phyloP scores from a whole-genome alignment of 352 stramenopile species.

The Phytophthora hibernalis region DNA sequence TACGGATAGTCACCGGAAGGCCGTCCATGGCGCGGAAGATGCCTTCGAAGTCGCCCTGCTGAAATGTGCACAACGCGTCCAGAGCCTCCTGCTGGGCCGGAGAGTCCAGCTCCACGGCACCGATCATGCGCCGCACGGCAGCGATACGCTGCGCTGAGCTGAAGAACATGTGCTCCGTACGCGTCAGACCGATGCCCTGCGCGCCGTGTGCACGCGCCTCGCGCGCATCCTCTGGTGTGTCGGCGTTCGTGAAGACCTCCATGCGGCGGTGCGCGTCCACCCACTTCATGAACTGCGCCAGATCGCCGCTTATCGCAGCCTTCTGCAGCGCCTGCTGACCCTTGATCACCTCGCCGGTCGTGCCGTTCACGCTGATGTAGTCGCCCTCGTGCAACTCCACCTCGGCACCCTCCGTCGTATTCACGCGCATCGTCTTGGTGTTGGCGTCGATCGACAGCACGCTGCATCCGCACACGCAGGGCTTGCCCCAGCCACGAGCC shows the following conservation, averaged over 20 bases:
- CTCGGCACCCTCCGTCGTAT: conserved; percentile 11
- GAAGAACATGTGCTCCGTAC: conserved; percentile 41
- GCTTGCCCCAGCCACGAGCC: conserved; percentile 32
- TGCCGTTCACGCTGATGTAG: conserved; percentile 36
- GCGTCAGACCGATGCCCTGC: conserved; percentile 35
- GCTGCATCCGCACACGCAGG: conserved; percentile 33
- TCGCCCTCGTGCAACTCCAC: conserved; percentile 27
- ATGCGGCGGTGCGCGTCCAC: conserved; percentile 39
- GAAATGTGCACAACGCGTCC: conserved; percentile 28
- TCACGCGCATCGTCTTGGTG: conserved; percentile 28
- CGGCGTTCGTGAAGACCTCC: conserved; percentile 35
- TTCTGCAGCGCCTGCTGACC: conserved; percentile 30
- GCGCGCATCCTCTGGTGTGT: conserved; percentile 28
- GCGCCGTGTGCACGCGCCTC: conserved; percentile 31
- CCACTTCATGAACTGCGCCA: conserved; percentile 38
- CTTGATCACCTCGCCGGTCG: conserved; percentile 35
- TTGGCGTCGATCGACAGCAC: conserved; percentile 29
- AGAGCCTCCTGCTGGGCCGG: conserved; percentile 31
- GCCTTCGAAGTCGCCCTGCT: conserved; percentile 34
- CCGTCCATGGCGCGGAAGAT: conserved; percentile 38
- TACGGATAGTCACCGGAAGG: conserved; percentile 33
- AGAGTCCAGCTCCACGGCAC: conserved; percentile 36
- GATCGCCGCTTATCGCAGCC: conserved; percentile 24
- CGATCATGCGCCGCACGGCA: conserved; percentile 34
- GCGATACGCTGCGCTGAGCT: conserved; percentile 29